phyloP scores from a whole-genome alignment of 129 eudicot species.

The Pseudognaphalium luteoalbum region DNA sequence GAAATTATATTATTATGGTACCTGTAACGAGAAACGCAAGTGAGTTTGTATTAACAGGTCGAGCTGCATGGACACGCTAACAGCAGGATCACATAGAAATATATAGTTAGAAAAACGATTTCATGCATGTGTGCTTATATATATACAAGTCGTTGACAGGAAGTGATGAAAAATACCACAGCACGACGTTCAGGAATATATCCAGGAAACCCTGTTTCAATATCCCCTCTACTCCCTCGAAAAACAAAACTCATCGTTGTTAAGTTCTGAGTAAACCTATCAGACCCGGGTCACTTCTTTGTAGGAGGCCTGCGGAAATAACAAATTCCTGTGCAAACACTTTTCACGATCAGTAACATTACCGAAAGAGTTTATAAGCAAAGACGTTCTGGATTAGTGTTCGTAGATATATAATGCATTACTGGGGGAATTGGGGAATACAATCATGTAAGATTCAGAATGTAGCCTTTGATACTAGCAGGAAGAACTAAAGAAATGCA shows the following conservation, averaged over 20 bases:
- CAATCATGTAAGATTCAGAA: background rate
- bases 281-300: background rate
- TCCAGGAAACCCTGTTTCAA: constrained; percentile 84
- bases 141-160: background rate
- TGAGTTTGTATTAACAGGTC: constrained; percentile 87
- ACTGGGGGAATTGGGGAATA: background rate
- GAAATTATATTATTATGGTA: constrained; percentile 11
- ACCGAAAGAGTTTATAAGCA: background rate
- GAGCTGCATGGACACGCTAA: constrained; percentile 84
- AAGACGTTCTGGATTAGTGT: background rate
- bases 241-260: constrained; percentile 83
- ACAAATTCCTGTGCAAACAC: background rate
- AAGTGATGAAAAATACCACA: constrained; percentile 48
- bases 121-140: background rate
- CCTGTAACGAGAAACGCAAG: constrained; percentile 97
- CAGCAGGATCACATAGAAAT: constrained; percentile 8
- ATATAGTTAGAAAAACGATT: constrained; percentile 25
- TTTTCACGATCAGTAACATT: background rate
- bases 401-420: background rate
- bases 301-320: background rate
- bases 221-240: constrained; percentile 79
- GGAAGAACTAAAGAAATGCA: background rate
- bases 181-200: constrained; percentile 81
- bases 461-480: background rate
- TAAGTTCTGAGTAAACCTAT: constrained; percentile 13